A percentile compares a stretch with the other conserved stretches of the same genome.
These are phyloP conservation scores for Phytophthora ramorum DNA, from an alignment of 352 stramenopile genomes.

Conservation along the genomic window DNA sequence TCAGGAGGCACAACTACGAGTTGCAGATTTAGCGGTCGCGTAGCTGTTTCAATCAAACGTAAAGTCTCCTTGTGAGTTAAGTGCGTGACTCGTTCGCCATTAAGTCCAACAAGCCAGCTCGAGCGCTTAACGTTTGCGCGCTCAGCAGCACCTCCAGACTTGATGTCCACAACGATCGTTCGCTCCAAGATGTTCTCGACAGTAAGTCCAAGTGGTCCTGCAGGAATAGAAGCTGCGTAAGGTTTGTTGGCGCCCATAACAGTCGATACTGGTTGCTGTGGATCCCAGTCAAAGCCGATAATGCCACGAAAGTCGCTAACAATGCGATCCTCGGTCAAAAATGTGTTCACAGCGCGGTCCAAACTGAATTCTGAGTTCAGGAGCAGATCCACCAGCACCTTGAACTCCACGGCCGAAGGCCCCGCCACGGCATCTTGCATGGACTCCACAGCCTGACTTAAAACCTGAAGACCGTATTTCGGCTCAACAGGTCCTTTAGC, in stretches of 20 bases:
- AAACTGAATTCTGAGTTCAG: constrained; percentile 82
- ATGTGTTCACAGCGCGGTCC: constrained; percentile 84
- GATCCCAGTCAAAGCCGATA: constrained; percentile 75
- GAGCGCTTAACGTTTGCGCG: constrained; percentile 80
- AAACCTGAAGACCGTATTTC: constrained; percentile 81
- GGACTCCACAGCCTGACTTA: constrained; percentile 79
- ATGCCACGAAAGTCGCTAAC: constrained; percentile 83
- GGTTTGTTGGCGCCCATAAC: constrained; percentile 56
- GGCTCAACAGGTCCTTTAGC: constrained; percentile 49
- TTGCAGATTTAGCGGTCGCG: constrained; percentile 73
- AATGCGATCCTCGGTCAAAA: constrained; percentile 79
- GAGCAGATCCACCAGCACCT: constrained; percentile 78
- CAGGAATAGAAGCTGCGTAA: constrained; percentile 80
- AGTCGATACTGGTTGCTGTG: constrained; percentile 47
- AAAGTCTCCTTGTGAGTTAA: constrained; percentile 89
- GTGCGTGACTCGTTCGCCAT: constrained; percentile 75
- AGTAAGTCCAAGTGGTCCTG: constrained; percentile 81
- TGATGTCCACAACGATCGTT: constrained; percentile 91
- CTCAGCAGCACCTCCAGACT: constrained; percentile 76
- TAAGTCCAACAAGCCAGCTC: constrained; percentile 87
- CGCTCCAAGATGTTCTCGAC: constrained; percentile 91
- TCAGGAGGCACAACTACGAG: constrained; percentile 76
- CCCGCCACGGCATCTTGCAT: constrained; percentile 82
- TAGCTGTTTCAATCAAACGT: constrained; percentile 82
- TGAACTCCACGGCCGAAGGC: constrained; percentile 61